Conservation (phyloP, 257 asterid genomes). For the Voacanga thouarsii region DNA sequence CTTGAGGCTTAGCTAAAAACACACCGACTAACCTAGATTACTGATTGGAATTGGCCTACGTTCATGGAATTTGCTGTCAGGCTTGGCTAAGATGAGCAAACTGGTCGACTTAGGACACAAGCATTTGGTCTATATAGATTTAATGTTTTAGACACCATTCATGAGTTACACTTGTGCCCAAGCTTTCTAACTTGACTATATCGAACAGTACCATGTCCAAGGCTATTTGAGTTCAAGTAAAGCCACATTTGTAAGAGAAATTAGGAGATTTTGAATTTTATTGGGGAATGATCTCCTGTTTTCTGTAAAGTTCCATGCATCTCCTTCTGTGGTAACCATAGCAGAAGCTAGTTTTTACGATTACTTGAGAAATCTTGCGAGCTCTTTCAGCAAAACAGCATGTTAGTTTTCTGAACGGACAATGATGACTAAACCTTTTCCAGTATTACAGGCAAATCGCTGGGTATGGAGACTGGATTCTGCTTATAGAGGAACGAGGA, state of each 20-base stretch:
- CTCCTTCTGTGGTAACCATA: background rate
- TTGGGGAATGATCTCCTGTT: background rate
- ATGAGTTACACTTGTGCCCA: no score
- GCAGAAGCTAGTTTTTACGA: background rate
- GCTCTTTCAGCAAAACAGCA: background rate
- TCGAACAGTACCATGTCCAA: background rate
- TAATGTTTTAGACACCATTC: no score
- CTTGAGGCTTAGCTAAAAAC: no score
- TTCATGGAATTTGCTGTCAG: background rate
- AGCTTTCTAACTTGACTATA: background rate
- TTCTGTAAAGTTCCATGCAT: no score
- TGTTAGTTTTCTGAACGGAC: slow-evolving; percentile 1
- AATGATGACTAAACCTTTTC: slow-evolving; percentile 17
- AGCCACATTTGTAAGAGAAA: background rate
- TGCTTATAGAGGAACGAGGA: slow-evolving; percentile 30
- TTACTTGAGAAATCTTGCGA: background rate
- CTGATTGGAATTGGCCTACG: no score
- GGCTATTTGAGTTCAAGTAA: background rate
- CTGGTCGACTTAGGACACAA: background rate
- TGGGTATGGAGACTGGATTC: slow-evolving; percentile 81
- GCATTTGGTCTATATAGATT: background rate
- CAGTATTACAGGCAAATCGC: slow-evolving; percentile 46
- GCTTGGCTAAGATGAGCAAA: background rate
- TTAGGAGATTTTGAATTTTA: background rate
- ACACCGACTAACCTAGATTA: background rate